phyloP scores from a whole-genome alignment of 257 asterid species.

The Leptodermis oblonga region DNA sequence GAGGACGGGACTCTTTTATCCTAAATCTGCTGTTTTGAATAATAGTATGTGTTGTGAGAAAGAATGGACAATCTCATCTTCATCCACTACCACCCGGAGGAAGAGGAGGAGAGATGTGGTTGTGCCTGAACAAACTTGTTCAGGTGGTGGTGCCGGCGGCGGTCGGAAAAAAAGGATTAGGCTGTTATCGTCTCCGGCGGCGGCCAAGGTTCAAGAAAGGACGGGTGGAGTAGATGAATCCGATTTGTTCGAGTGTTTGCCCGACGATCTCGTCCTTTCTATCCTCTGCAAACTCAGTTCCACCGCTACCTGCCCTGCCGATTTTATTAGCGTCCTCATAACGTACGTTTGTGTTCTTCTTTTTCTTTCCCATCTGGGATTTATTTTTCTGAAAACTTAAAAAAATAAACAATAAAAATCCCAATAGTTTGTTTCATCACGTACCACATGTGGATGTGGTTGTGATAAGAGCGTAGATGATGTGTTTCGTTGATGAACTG shows the following conservation, averaged over 20 bases:
- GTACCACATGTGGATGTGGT: background rate
- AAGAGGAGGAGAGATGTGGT: constrained; percentile 22
- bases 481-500: too few species aligned
- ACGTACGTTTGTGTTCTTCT: constrained; percentile 47
- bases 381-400: background rate
- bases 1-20: constrained; percentile 50
- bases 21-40: constrained; percentile 26
- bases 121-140: constrained; percentile 25
- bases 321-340: constrained; percentile 52
- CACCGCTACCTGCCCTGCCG: constrained; percentile 55
- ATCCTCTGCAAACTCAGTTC: constrained; percentile 57
- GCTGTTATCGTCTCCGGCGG: constrained; percentile 11
- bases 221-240: constrained; percentile 12
- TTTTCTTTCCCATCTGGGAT: background rate
- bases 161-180: constrained; percentile 33
- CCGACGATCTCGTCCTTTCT: constrained; percentile 64
- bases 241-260: constrained; percentile 63
- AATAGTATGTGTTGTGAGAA: constrained; percentile 14
- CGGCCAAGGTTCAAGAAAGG: too few species aligned
- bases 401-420: too few species aligned
- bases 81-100: constrained; percentile 5
- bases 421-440: background rate
- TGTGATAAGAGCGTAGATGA: too few species aligned
- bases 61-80: background rate
- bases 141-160: background rate